phyloP scores from a whole-genome alignment of 192 early-diverging fungal species.

The Helicostylum pulchrum region DNA sequence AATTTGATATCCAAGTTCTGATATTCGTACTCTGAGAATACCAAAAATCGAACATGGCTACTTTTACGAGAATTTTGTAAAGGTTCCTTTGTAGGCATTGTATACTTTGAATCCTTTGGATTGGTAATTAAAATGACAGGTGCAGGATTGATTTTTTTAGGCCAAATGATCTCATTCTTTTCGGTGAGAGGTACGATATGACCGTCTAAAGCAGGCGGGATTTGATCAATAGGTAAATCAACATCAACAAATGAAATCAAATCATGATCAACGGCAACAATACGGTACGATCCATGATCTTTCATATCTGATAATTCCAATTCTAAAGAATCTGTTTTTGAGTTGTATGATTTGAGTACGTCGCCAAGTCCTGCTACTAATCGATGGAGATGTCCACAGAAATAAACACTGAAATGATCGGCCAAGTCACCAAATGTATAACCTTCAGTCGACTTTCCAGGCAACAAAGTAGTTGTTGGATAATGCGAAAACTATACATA shows the following conservation, averaged over 20 bases:
- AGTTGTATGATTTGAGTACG: conserved; percentile 61
- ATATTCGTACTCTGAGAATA: conserved; percentile 54
- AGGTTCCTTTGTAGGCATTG: conserved; percentile 70
- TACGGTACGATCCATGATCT: conserved; percentile 75
- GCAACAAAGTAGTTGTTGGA: conserved; percentile 74
- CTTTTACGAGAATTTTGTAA: conserved; percentile 53
- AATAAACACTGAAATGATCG: conserved; percentile 62
- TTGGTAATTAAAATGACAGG: conserved; percentile 85
- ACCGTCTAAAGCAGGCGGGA: conserved; percentile 15
- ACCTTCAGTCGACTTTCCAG: conserved; percentile 57
- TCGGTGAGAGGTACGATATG: conserved; percentile 15
- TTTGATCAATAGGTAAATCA: conserved; percentile 53
- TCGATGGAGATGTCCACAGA: conserved; percentile 86
- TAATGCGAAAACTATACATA: conserved; percentile 60
- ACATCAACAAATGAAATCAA: conserved; percentile 79
- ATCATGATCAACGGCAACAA: conserved; percentile 84
- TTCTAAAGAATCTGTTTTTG: conserved; percentile 60
- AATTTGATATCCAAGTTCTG: conserved; percentile 41
- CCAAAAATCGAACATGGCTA: conserved; percentile 70
- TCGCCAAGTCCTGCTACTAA: conserved; percentile 57
- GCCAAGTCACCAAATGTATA: conserved; percentile 58
- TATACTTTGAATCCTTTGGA: conserved; percentile 79
- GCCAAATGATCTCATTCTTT: conserved; percentile 15
- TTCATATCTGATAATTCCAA: conserved; percentile 92
- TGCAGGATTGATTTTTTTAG: conserved; percentile 33